Percentiles rank a stretch among this genome's conserved stretches.
phyloP scores from a whole-genome alignment of 768 basidiomycete species.

The Mrakia frigida region DNA sequence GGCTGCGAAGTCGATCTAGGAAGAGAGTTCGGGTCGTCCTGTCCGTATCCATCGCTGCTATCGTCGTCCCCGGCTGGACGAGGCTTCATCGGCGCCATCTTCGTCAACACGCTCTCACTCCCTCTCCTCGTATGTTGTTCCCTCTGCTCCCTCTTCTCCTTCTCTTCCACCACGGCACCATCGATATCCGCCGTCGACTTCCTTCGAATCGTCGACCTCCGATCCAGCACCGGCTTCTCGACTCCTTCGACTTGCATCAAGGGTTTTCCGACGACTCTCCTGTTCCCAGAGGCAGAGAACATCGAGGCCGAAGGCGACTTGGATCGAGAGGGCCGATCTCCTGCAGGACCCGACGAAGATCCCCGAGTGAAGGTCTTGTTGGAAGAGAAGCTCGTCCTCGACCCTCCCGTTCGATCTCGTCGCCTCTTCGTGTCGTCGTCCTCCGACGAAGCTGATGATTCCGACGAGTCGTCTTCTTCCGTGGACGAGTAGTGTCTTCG shows the following conservation, averaged over 20 bases:
- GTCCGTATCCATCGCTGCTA: slow-evolving; percentile 26
- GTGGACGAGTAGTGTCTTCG: slow-evolving; percentile 23
- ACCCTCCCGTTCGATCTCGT: neutral
- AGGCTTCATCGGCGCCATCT: neutral
- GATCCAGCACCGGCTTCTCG: neutral
- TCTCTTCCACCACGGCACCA: neutral
- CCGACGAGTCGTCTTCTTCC: slow-evolving; percentile 5
- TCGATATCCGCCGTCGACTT: slow-evolving; percentile 7
- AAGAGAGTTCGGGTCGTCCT: slow-evolving; percentile 1
- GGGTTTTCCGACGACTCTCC: neutral
- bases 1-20: neutral
- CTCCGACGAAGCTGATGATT: neutral
- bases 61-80: slow-evolving; percentile 9
- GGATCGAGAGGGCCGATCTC: neutral
- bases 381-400: slow-evolving; percentile 10
- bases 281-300: neutral
- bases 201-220: slow-evolving; percentile 2
- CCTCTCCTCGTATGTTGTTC: neutral
- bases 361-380: neutral
- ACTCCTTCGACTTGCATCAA: neutral
- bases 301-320: slow-evolving; percentile 7
- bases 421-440: neutral
- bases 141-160: neutral
- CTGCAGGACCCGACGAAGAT: neutral
- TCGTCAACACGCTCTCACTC: slow-evolving; percentile 6